phyloP scores from a whole-genome alignment of 768 basidiomycete genomes.

The Obba rivulosa region DNA sequence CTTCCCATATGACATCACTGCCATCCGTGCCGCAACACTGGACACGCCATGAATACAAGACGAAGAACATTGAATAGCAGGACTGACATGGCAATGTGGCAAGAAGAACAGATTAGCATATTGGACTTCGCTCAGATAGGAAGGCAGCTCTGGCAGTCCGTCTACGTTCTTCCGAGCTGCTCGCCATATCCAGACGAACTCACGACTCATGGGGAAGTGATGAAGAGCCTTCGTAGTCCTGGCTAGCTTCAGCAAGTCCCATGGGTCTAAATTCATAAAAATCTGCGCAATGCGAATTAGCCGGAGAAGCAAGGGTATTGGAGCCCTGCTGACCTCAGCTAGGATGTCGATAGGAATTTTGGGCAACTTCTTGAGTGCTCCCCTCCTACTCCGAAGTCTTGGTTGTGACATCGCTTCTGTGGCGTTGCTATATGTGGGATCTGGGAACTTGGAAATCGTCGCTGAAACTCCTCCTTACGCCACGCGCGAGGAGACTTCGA shows the following conservation, averaged over 20 bases:
- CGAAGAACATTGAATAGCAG: too few relatives aligned
- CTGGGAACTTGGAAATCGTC: too few relatives aligned
- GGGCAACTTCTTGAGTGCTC: constrained; percentile 9
- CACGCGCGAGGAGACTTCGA: too few relatives aligned
- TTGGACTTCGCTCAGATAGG: constrained; percentile 8
- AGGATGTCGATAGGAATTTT: constrained; percentile 14
- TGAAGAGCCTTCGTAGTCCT: constrained; percentile 4
- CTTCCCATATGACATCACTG: too few relatives aligned
- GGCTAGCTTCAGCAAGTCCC: constrained; percentile 8
- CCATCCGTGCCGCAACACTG: too few relatives aligned
- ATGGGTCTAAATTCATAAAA: constrained; percentile 1
- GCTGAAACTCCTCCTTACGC: too few relatives aligned
- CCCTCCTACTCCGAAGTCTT: too few relatives aligned
- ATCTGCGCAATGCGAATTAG: neutral
- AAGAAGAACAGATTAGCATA: constrained; percentile 13
- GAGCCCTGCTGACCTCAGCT: constrained; percentile 12
- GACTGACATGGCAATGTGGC: too few relatives aligned
- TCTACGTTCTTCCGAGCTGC: constrained; percentile 2
- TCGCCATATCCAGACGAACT: constrained; percentile 4
- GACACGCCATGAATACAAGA: too few relatives aligned
- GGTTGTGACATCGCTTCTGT: too few relatives aligned
- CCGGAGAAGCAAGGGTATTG: too few relatives aligned
- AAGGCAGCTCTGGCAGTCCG: constrained; percentile 9
- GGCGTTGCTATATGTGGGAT: too few relatives aligned
- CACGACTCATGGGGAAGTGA: constrained; percentile 5